A percentile compares a stretch with the other conserved stretches of the same genome.
Conservation (phyloP, 148 eudicot genomes). For the Fagopyrum tataricum region DNA sequence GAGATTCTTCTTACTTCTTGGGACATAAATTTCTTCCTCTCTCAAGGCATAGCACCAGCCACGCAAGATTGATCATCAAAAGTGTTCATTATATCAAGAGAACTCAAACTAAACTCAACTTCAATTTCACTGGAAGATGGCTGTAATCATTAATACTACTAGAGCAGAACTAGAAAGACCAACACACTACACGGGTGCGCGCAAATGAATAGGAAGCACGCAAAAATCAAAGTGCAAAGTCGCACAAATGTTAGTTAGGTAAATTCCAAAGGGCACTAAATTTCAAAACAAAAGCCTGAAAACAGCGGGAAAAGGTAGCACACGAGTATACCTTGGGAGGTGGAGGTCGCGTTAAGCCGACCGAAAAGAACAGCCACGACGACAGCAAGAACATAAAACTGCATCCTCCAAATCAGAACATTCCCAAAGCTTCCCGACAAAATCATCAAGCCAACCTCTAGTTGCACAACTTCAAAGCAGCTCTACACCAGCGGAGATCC, state of each 20-base stretch:
- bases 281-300: not conserved
- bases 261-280: not conserved
- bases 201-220: not conserved
- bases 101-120: not conserved
- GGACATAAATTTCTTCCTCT: not conserved
- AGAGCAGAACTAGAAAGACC: not conserved
- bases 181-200: not conserved
- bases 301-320: not conserved
- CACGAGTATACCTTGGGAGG: slow-evolving; percentile 2
- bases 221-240: not conserved
- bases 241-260: not conserved
- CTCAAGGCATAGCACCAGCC: not conserved
- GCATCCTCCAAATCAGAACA: slow-evolving; percentile 7
- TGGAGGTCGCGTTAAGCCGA: not conserved
- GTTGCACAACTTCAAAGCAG: not conserved
- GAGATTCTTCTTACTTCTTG: not conserved
- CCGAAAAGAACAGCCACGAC: not conserved
- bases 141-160: not conserved
- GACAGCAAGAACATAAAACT: not conserved
- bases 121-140: not conserved
- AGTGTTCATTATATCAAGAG: not conserved
- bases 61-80: not conserved
- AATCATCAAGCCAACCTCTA: not conserved
- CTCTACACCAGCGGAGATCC: slow-evolving; percentile 4
- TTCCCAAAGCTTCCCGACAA: not conserved